Evolutionary conservation across 192 early-diverging fungal species (phyloP), one percentile per base, ranked within the genome.

Genomic region (Phlyctochytrium planicorne): DNA sequence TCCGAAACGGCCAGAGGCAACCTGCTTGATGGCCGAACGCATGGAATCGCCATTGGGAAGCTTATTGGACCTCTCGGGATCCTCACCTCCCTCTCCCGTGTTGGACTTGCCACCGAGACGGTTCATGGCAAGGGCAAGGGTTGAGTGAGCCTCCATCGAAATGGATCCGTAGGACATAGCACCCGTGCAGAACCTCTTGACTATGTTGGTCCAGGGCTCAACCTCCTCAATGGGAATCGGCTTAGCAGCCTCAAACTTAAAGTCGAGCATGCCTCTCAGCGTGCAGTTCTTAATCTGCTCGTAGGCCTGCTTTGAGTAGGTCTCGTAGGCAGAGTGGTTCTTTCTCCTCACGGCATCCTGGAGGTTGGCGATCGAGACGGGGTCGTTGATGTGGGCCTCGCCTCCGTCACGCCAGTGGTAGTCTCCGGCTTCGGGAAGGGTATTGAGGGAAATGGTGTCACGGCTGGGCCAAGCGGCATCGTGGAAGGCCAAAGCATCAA

Each of bases 151-250:
- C 71, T 98, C 97, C 70, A 84, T 87, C 2, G 94, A 96, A 69
- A 98, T 97, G 24, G 94, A 96, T 32, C 97, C 97, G 69, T 97
- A 98, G 27, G 92, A 94, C 95, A 98, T 98, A 59, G 95, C 97
- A 59, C 97, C 97, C 27, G 97, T 98, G 75, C 90, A 91, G 82
- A 96, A 98, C 23, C 97, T 88, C 85, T 89, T 91, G 55, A 94
- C 94, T 77, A 98, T 96, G 35, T 80, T 76, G n/a, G 90, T 94
- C 97, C 97, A 98, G 55, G 94, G 89, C 84, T 98, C 97, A 29
- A 98, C 97, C 67, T 97, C 90, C 23, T 97, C 95, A 12, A 98
- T 67, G 2, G 96, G 88, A 59, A 98, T 88, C 14, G 91, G 67
- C 65, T 75, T 85, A 23, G 80, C 75, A 61, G 85, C 85, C 27